Conservation (phyloP, 2,329 filamentous ascomycete genomes). For the Penicillium hesseltinei region DNA sequence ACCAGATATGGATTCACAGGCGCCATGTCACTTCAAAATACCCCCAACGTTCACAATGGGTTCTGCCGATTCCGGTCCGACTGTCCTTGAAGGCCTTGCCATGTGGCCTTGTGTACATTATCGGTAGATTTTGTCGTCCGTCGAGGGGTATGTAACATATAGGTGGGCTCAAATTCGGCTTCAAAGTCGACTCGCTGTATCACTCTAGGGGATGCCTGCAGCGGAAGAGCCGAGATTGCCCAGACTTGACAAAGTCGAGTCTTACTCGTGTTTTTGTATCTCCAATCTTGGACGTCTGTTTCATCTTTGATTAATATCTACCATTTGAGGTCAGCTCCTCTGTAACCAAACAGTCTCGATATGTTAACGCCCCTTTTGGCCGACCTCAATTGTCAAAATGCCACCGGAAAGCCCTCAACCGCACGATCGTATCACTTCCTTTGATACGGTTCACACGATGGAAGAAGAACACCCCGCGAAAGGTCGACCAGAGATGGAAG, state of each 20-base stretch:
- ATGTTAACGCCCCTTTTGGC: no score
- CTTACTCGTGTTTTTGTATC: background rate
- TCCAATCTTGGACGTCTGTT: background rate
- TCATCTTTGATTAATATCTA: background rate
- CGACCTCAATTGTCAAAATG: background rate
- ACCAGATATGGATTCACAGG: background rate
- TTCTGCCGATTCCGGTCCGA: background rate
- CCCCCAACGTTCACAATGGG: background rate
- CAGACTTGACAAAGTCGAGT: background rate
- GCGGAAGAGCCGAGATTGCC: background rate
- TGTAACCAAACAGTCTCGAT: background rate
- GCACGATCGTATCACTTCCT: background rate
- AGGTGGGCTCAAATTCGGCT: background rate
- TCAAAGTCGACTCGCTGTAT: background rate
- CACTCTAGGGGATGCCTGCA: background rate
- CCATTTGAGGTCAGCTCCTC: background rate
- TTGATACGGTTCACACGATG: background rate
- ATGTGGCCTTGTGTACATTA: background rate
- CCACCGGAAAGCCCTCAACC: background rate
- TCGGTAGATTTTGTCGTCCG: background rate
- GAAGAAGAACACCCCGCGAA: conserved; percentile 4
- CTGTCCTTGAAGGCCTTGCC: background rate
- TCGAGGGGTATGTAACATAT: background rate
- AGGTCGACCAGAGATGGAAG: conserved; percentile 2
- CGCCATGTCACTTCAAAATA: background rate